phyloP scores from a whole-genome alignment of 1,284 basidiomycete species.

The Peniophora sp. region DNA sequence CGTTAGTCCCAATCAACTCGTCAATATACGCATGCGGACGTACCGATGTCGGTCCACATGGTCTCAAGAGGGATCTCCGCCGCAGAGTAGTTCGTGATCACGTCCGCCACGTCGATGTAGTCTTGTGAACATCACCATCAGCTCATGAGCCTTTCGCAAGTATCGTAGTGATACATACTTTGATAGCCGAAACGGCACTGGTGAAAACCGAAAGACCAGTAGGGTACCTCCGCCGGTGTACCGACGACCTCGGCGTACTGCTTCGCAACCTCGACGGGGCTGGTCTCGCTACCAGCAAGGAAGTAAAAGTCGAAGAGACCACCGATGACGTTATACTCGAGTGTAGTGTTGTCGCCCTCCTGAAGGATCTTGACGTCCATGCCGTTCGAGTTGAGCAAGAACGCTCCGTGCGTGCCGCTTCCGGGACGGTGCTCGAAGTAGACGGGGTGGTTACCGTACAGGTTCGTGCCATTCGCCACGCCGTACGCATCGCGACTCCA shows the following conservation, averaged over 20 bases:
- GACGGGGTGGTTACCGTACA: constrained; percentile 66
- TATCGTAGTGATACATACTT: constrained; percentile 24
- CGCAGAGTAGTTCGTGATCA: constrained; percentile 51
- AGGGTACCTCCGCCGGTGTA: constrained; percentile 57
- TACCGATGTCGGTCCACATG: constrained; percentile 73
- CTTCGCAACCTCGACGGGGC: constrained; percentile 50
- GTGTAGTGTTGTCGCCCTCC: constrained; percentile 30
- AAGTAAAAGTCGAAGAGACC: constrained; percentile 73
- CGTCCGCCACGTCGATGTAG: constrained; percentile 51
- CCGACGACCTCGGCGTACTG: constrained; percentile 65
- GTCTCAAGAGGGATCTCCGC: constrained; percentile 63
- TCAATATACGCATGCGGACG: neutral
- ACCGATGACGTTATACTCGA: constrained; percentile 69
- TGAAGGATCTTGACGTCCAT: constrained; percentile 65
- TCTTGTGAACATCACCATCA: constrained; percentile 25
- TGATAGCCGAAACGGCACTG: constrained; percentile 66
- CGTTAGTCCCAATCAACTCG: neutral
- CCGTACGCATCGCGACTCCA: constrained; percentile 63
- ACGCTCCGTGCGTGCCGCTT: constrained; percentile 60
- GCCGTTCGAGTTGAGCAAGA: constrained; percentile 62
- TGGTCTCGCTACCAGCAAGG: constrained; percentile 54
- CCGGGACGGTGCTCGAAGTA: constrained; percentile 56
- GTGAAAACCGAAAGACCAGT: constrained; percentile 66
- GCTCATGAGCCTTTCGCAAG: neutral
- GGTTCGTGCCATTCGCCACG: constrained; percentile 43